Evolutionary conservation across 2,329 filamentous ascomycete genomes (phyloP).

Genomic region (Colletotrichum liaoningense): DNA sequence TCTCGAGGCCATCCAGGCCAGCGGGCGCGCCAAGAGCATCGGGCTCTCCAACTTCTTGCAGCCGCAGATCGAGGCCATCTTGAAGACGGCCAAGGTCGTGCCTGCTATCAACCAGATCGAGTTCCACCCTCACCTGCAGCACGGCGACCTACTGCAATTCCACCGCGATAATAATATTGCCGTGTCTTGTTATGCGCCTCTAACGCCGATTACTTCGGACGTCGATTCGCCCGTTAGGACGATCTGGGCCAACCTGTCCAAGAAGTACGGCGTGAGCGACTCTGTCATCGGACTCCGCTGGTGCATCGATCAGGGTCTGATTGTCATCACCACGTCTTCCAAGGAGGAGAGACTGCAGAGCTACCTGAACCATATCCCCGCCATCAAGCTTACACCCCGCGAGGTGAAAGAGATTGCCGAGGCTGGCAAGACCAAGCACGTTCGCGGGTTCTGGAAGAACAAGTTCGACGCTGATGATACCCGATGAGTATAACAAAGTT

Average conservation of each 20-base stretch:
- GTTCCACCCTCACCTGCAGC: slow-evolving; percentile 81
- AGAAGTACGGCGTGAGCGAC: slow-evolving; percentile 68
- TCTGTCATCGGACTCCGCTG: slow-evolving; percentile 70
- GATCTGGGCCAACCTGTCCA: slow-evolving; percentile 61
- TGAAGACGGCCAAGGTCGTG: slow-evolving; percentile 68
- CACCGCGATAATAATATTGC: slow-evolving; percentile 68
- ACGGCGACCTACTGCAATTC: slow-evolving; percentile 68
- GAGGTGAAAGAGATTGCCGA: slow-evolving; percentile 69
- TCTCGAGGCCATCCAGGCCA: slow-evolving; percentile 73
- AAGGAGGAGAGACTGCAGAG: slow-evolving; percentile 67
- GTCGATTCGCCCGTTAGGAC: slow-evolving; percentile 64
- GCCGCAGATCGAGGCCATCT: slow-evolving; percentile 64
- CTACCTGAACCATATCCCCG: slow-evolving; percentile 62
- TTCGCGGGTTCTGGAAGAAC: slow-evolving; percentile 67
- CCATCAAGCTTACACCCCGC: slow-evolving; percentile 68
- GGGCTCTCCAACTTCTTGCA: slow-evolving; percentile 81
- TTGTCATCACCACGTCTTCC: slow-evolving; percentile 69
- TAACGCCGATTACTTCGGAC: slow-evolving; percentile 63
- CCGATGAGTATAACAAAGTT: slow-evolving; percentile 43
- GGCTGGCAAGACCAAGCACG: slow-evolving; percentile 70
- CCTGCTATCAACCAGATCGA: slow-evolving; percentile 86
- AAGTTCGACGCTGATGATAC: slow-evolving; percentile 65
- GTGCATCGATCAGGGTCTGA: slow-evolving; percentile 69
- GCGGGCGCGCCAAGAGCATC: slow-evolving; percentile 75
- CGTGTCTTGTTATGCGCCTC: slow-evolving; percentile 65